These are phyloP conservation scores for Mesotaenium endlicherianum DNA, from an alignment of 139 green algal genomes.

Conservation along the genomic window DNA sequence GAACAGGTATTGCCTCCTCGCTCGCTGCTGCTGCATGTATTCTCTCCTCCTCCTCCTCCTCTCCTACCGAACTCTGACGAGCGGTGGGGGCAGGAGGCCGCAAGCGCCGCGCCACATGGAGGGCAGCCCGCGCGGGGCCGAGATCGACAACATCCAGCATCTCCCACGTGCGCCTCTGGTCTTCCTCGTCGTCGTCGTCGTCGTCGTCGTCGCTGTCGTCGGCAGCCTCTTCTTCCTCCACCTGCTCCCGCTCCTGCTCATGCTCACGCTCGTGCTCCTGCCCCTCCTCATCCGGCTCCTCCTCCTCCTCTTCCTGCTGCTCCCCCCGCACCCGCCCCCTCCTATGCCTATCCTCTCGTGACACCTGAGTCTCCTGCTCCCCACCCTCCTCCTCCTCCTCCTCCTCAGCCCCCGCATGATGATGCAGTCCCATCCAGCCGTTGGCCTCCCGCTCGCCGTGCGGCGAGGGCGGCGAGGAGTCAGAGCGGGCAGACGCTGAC, in stretches of 20 bases:
- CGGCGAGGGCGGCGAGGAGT: no score
- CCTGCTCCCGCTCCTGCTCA: background rate
- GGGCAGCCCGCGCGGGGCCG: background rate
- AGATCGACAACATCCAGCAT: constrained; percentile 11
- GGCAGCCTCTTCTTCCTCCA: background rate
- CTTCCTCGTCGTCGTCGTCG: constrained; percentile 3
- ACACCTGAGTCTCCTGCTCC: background rate
- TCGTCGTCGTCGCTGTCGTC: background rate
- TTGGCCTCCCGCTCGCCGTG: background rate
- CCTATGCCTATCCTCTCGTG: background rate
- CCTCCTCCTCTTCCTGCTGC: background rate
- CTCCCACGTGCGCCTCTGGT: background rate
- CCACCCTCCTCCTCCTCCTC: background rate
- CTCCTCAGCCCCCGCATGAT: background rate
- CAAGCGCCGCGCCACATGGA: background rate
- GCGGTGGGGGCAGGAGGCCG: background rate
- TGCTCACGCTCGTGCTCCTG: background rate
- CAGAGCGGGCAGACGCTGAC: no score
- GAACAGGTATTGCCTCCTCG: no score
- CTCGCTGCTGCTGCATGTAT: no score
- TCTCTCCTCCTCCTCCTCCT: background rate
- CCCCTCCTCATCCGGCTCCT: background rate
- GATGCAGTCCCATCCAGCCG: constrained; percentile 5
- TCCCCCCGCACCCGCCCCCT: background rate
- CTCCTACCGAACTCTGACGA: background rate